These are phyloP conservation scores for Xylariales sp. DNA, from an alignment of 2,329 filamentous ascomycete species.

Conservation along the genomic window DNA sequence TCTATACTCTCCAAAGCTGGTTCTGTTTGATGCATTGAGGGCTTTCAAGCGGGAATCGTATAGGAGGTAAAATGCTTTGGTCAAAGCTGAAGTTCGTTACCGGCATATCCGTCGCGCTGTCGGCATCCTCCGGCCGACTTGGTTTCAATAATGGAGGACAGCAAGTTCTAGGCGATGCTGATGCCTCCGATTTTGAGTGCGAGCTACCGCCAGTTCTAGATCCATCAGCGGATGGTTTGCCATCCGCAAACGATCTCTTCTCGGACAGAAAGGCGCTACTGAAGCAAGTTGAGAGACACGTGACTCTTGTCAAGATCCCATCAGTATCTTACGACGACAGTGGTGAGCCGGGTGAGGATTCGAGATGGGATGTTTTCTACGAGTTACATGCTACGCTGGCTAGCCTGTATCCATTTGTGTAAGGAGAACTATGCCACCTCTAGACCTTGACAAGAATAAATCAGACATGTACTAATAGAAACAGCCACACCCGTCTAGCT, in stretches of 20 bases:
- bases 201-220: slow-evolving; percentile 23
- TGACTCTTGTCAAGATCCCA: slow-evolving; percentile 46
- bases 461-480: slow-evolving; percentile 1
- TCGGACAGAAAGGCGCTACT: slow-evolving; percentile 21
- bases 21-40: too few species aligned
- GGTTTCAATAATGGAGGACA: slow-evolving; percentile 13
- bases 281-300: slow-evolving; percentile 32
- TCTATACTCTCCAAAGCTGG: too few species aligned
- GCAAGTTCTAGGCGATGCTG: slow-evolving; percentile 11
- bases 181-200: slow-evolving; percentile 20
- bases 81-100: slow-evolving; percentile 16
- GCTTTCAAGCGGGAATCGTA: too few species aligned
- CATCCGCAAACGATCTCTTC: slow-evolving; percentile 24
- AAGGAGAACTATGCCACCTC: slow-evolving; percentile 17
- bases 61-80: too few species aligned
- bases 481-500: slow-evolving; percentile 35
- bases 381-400: slow-evolving; percentile 43
- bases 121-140: slow-evolving; percentile 11
- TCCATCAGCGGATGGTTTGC: slow-evolving; percentile 25
- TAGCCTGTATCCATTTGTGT: slow-evolving; percentile 45
- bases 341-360: slow-evolving; percentile 47
- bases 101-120: slow-evolving; percentile 10
- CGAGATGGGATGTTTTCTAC: slow-evolving; percentile 50
- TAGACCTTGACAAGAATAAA: background rate
- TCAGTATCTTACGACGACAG: slow-evolving; percentile 54